Evolutionary conservation across 805 yeast genomes (phyloP), one percentile per base, ranked within the genome.

Genomic region (Wickerhamomyces canadensis): DNA sequence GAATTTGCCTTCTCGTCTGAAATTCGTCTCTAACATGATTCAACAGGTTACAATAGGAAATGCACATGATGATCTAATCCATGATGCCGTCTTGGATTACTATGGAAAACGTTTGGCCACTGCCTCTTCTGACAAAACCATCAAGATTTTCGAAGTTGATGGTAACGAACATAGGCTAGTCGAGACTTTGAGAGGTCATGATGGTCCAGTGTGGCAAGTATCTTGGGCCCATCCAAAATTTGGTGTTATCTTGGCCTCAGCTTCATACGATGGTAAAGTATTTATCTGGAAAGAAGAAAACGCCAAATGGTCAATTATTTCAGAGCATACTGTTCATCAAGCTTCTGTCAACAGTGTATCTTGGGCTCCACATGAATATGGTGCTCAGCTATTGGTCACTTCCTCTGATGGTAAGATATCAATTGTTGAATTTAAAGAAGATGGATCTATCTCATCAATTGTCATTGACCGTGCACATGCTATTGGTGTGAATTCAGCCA

Each of bases 221-320:
- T 78, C 86, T 37, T 93, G 98, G 98, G 98, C 98, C 3, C 98
- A 93, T 59, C 98, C 98, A 23, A 91, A 91, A 61, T 93, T 91
- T 57, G 98, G 98, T 27, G 82, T 87, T 12, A 86, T 91, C 45
- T 70, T 93, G 47, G 98, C 98, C 1, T 83, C 95, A 19, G 86
- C 95, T 51, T 87, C 96, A 2, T 93, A 87, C 57, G 97, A 93
- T 58, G 98, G 98, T 37, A 84, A 84, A 54, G 97, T 86, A 14
- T 66, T 89, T 43, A 79, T 93, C 52, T 93, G 98, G 98, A 83
- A 86, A 56, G 96, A 91, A 62, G 96, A 87, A 51, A 80, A 83
- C 35, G 87, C 84, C 33, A 76, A 73, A 51, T 93, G 98, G 98
- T 68, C 82, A 22, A 81, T 78, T 52, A 85, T 91, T 49, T 85